A percentile compares a stretch with the other conserved stretches of the same genome.
These are phyloP conservation scores for Phyllosticta capitalensis DNA, from an alignment of 2,329 filamentous ascomycete species.

Conservation along the genomic window DNA sequence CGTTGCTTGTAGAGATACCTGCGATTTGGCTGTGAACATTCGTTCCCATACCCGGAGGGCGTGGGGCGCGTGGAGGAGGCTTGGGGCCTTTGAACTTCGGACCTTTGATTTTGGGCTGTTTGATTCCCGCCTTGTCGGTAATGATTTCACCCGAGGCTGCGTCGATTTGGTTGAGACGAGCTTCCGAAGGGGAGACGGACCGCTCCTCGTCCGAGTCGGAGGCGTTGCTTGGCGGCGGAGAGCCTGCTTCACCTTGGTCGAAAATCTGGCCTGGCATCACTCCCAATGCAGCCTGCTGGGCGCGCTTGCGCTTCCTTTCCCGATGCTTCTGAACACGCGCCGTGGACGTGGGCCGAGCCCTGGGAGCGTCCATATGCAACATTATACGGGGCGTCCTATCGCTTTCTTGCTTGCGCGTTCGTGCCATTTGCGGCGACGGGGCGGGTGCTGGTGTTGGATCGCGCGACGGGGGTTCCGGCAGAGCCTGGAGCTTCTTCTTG, in stretches of 20 bases:
- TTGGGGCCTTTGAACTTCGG: conserved; percentile 17
- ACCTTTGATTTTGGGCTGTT: conserved; percentile 21
- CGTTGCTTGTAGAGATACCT: conserved; percentile 53
- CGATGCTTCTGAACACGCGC: conserved; percentile 12
- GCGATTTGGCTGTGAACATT: conserved; percentile 46
- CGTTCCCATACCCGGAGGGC: conserved; percentile 38
- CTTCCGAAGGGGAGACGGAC: neutral
- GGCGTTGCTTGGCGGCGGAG: conserved; percentile 1
- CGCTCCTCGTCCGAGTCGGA: conserved; percentile 5
- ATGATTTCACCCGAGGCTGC: neutral
- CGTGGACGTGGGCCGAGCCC: conserved; percentile 5
- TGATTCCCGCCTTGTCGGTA: conserved; percentile 11
- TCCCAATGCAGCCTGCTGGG: conserved; percentile 13
- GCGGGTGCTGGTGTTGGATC: conserved; percentile 47
- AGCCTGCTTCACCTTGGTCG: conserved; percentile 16
- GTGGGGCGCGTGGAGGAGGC: conserved; percentile 33
- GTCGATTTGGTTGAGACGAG: neutral
- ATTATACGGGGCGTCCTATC: conserved; percentile 19
- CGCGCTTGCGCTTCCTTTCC: conserved; percentile 19
- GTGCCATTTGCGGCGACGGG: conserved; percentile 35
- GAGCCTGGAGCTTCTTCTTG: conserved; percentile 50
- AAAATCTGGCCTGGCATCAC: conserved; percentile 36
- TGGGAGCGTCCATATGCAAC: conserved; percentile 11
- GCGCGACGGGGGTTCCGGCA: conserved; percentile 51
- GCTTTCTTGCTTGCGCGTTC: neutral